Evolutionary conservation across 1,284 basidiomycete genomes (phyloP), one percentile per base, ranked within the genome.

Genomic region (Ganoderma meredithae): DNA sequence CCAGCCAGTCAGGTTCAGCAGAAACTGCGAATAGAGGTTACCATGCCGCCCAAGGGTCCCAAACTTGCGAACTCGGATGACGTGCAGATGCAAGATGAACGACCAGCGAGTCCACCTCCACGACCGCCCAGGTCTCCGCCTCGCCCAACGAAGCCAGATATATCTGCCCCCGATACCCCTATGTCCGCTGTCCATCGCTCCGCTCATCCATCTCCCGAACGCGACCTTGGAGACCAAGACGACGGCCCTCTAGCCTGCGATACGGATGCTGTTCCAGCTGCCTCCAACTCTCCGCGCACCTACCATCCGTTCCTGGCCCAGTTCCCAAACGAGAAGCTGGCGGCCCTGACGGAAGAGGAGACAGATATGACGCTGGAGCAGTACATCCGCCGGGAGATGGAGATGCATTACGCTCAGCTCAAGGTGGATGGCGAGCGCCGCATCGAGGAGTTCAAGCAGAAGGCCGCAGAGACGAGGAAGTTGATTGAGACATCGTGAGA

Each of bases 321-420:
- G 56, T 19, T 77, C 9, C 74, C 79, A 4, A 64, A 77, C 59
- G 71, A 69, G 55, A 71, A 72, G 60, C 66, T 77, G 4, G 64
- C 65, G 13, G 76, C 75, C 22, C 79, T 94, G 41, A 87, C 86
- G 19, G 88, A 88, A 40, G 84, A 86, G n/a, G 91, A 94, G 75
- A 80, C 89, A 64, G 78, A 82, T 39, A 88, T 94, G 90, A 90
- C 91, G 0, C 86, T 94, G 44, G 92, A 94, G 73, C 87, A 94
- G 74, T 94, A 90, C 88, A 89, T 93, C 69, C 82, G 88, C 63
- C 86, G 88, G 72, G 91, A 94, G 78, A 91, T 91, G 75, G 83
- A 83, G 67, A 76, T 86, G 44, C 85, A 92, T 76, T 87, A 86
- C 70, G 87, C 88, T 71, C 85, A 83, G 72, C 85, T 93, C 70